phyloP scores from a whole-genome alignment of 139 green algal species.

The Chlorella sp. region DNA sequence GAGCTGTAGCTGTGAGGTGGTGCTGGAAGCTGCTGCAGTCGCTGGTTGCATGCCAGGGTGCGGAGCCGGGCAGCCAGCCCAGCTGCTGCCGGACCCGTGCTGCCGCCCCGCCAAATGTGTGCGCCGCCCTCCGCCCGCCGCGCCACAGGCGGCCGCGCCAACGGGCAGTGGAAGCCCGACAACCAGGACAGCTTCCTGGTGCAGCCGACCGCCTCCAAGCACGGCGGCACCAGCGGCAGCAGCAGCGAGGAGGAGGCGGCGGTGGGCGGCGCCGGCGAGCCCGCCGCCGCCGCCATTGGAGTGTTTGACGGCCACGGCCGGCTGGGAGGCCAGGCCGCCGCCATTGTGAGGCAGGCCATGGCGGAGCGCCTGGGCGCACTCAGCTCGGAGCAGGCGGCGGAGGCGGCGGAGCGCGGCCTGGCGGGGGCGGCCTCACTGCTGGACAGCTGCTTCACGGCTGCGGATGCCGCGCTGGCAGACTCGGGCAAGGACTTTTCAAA shows the following conservation, averaged over 20 bases:
- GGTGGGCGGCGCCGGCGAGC: neutral
- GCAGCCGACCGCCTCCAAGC: constrained; percentile 14
- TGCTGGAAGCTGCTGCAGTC: no score
- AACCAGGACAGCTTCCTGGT: constrained; percentile 60
- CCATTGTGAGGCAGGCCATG: constrained; percentile 34
- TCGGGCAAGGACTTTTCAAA: constrained; percentile 29
- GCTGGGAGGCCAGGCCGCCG: constrained; percentile 22
- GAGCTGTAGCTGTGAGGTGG: no score
- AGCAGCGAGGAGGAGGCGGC: neutral
- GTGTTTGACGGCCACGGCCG: constrained; percentile 60
- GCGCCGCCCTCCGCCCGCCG: no score
- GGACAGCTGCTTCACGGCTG: constrained; percentile 10
- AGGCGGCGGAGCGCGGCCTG: neutral
- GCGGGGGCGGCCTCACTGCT: neutral
- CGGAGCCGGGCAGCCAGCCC: no score
- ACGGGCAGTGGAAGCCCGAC: constrained; percentile 41
- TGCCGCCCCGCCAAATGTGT: no score
- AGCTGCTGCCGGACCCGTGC: no score
- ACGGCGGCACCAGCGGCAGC: neutral
- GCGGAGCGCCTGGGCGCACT: neutral
- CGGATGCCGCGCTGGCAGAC: constrained; percentile 4
- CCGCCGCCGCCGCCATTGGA: constrained; percentile 27
- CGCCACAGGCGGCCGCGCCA: constrained; percentile 9
- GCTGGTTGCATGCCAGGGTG: no score
- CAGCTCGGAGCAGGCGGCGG: neutral